These are phyloP conservation scores for Castanopsis chinensis DNA, from an alignment of 306 rosid species.

Conservation along the genomic window DNA sequence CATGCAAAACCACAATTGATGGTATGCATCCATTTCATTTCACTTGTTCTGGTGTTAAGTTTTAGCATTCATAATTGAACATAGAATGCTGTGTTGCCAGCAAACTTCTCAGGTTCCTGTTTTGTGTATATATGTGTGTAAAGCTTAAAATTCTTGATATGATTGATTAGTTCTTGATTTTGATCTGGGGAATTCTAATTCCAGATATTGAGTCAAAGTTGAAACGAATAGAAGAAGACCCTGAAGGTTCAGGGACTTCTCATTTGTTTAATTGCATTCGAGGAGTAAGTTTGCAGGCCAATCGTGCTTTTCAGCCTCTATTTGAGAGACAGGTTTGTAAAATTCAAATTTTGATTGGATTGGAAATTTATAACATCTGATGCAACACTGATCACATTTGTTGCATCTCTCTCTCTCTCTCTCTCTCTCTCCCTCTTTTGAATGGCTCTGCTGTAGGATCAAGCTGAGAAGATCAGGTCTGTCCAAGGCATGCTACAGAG, in stretches of 20 bases:
- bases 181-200: constrained; percentile 24
- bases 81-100: constrained; percentile 9
- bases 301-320: constrained; percentile 89
- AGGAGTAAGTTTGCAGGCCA: constrained; percentile 85
- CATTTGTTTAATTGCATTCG: constrained; percentile 81
- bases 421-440: constrained; percentile 23
- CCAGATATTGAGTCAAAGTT: constrained; percentile 96
- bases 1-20: constrained; percentile 98
- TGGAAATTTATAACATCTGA: constrained; percentile 14
- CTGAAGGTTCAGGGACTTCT: constrained; percentile 96
- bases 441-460: constrained; percentile 55
- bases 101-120: background rate
- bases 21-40: constrained; percentile 50
- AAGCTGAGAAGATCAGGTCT: constrained; percentile 97
- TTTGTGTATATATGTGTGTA: constrained; percentile 9
- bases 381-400: constrained; percentile 28
- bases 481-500: constrained; percentile 99
- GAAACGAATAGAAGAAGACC: constrained; percentile 91
- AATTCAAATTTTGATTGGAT: constrained; percentile 25
- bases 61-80: constrained; percentile 15
- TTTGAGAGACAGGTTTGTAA: constrained; percentile 92
- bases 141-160: background rate
- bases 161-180: constrained; percentile 14
- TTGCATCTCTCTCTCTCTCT: constrained; percentile 12
- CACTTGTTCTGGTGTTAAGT: constrained; percentile 17